Percentiles rank a stretch among this genome's conserved stretches.
phyloP scores from a whole-genome alignment of 164 flowering plant species.

The Taxillus chinensis region DNA sequence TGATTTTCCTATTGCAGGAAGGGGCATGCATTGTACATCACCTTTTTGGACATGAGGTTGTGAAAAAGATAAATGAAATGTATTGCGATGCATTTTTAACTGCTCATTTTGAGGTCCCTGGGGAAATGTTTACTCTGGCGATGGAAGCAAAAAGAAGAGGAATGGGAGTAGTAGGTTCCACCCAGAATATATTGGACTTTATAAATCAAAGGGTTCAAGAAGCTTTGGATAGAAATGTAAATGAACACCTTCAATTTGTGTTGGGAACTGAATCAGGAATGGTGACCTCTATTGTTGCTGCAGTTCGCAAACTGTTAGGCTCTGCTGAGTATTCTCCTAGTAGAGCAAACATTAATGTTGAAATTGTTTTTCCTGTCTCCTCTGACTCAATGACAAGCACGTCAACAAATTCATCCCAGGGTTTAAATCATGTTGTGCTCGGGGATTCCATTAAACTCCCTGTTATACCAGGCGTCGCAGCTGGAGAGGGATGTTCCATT shows the following conservation, averaged over 20 bases:
- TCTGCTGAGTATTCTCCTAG: constrained; percentile 28
- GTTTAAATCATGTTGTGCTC: constrained; percentile 18
- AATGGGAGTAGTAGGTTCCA: constrained; percentile 98
- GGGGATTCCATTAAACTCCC: constrained; percentile 38
- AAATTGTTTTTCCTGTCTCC: constrained; percentile 93
- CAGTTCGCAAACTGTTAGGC: constrained; percentile 45
- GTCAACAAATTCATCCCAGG: constrained; percentile 24
- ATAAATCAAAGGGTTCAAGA: constrained; percentile 73
- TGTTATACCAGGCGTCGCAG: constrained; percentile 83
- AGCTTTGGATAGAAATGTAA: constrained; percentile 61
- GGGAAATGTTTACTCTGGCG: constrained; percentile 95
- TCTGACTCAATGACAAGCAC: constrained; percentile 69
- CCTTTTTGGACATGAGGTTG: constrained; percentile 91
- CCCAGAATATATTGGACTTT: constrained; percentile 90
- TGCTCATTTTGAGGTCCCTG: constrained; percentile 96
- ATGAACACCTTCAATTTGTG: constrained; percentile 88
- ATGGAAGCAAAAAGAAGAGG: constrained; percentile 98
- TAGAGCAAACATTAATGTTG: constrained; percentile 51
- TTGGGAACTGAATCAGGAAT: constrained; percentile 98
- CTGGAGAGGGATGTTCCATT: constrained; percentile 95
- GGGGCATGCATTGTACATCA: constrained; percentile 96
- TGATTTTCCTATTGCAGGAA: constrained; percentile 37
- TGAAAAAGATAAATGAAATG: constrained; percentile 67
- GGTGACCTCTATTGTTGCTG: constrained; percentile 89
- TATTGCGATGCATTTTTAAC: constrained; percentile 88